Percentiles rank a stretch among this genome's conserved stretches.
Evolutionary conservation across 1,284 basidiomycete genomes (phyloP).

Genomic region (Pyrrhoderma noxium): DNA sequence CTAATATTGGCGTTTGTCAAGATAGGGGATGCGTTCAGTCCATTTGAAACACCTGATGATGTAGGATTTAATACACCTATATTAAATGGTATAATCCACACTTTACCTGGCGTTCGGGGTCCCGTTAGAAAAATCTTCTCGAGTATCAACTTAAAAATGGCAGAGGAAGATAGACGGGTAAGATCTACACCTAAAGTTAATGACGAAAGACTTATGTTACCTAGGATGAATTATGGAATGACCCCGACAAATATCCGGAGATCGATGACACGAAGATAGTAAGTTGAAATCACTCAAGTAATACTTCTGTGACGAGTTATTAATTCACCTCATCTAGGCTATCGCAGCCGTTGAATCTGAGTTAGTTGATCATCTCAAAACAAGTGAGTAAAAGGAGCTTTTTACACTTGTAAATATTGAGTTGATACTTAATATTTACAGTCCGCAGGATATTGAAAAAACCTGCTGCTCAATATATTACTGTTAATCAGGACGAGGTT

Average conservation of each 20-base stretch:
- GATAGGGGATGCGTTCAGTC: constrained; percentile 61
- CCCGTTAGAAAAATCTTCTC: constrained; percentile 52
- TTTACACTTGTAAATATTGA: neutral
- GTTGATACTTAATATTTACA: constrained; percentile 24
- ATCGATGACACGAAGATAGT: constrained; percentile 17
- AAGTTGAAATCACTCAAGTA: too few relatives aligned
- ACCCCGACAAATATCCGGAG: constrained; percentile 19
- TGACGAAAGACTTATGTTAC: constrained; percentile 37
- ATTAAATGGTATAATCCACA: constrained; percentile 64
- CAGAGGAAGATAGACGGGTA: constrained; percentile 58
- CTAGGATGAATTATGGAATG: constrained; percentile 25
- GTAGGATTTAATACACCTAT: constrained; percentile 57
- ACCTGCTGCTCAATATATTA: constrained; percentile 72
- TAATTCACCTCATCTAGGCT: constrained; percentile 31
- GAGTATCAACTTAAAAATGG: constrained; percentile 56
- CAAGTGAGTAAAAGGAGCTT: constrained; percentile 36
- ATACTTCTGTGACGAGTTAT: neutral
- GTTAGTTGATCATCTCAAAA: constrained; percentile 68
- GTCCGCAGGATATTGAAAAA: constrained; percentile 70
- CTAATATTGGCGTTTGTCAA: constrained; percentile 74
- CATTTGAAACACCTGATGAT: constrained; percentile 35
- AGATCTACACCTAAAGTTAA: constrained; percentile 58
- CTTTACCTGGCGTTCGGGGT: constrained; percentile 59
- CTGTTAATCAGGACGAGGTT: constrained; percentile 66
- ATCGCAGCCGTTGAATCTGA: constrained; percentile 64